phyloP scores from a whole-genome alignment of 495 filamentous ascomycete genomes.

The Annulohypoxylon moriforme region DNA sequence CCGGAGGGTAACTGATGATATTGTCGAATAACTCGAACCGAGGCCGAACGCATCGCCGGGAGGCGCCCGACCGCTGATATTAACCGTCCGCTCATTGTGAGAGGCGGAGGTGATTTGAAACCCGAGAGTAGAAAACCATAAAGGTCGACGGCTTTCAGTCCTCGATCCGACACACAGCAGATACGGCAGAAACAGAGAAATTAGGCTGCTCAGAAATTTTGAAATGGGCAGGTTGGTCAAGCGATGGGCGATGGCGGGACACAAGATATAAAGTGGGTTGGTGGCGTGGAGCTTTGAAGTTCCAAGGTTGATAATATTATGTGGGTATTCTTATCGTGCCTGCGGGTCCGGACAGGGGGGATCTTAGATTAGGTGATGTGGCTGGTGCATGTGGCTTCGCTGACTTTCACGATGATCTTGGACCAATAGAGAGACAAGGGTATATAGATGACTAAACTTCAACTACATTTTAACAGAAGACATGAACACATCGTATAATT shows the following conservation, averaged over 20 bases:
- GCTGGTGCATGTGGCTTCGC: slow-evolving; percentile 6
- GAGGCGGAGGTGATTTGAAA: slow-evolving; percentile 47
- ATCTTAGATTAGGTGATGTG: not conserved
- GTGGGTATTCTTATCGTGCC: not conserved
- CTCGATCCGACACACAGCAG: slow-evolving; percentile 1
- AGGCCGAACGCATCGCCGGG: slow-evolving; percentile 69
- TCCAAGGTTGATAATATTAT: slow-evolving; percentile 4
- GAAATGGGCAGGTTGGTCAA: slow-evolving; percentile 1
- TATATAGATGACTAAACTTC: not conserved
- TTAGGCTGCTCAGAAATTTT: not conserved
- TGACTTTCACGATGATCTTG: not conserved
- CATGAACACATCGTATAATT: not conserved
- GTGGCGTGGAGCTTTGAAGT: slow-evolving; percentile 34
- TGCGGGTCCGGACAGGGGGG: not conserved
- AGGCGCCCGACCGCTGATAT: slow-evolving; percentile 74
- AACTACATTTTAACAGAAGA: too few species aligned
- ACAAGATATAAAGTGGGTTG: slow-evolving; percentile 14
- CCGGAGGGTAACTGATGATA: slow-evolving; percentile 73
- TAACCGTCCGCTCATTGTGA: slow-evolving; percentile 79
- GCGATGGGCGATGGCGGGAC: slow-evolving; percentile 3
- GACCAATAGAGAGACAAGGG: not conserved
- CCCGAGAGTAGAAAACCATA: slow-evolving; percentile 33
- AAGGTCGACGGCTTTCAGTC: slow-evolving; percentile 11
- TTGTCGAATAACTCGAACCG: slow-evolving; percentile 70
- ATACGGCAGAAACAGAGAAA: not conserved